Conservation (phyloP, 1,284 basidiomycete genomes). For the Gymnopus androsaceus region DNA sequence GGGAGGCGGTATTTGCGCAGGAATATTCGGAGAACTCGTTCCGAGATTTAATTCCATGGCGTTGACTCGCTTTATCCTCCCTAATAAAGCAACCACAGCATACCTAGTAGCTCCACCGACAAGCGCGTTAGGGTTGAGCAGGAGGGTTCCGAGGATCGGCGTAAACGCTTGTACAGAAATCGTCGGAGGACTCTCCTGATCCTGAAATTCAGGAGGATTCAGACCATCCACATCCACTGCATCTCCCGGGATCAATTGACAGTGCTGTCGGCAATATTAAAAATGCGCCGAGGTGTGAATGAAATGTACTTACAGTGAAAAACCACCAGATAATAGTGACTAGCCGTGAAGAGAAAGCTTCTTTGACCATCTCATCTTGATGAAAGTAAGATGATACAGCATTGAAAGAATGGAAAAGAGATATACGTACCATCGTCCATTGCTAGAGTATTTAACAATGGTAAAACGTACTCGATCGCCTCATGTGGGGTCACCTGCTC, state of each 20-base stretch:
- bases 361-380: constrained; percentile 87
- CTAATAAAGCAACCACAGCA: constrained; percentile 79
- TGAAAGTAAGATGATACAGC: constrained; percentile 13
- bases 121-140: constrained; percentile 78
- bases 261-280: constrained; percentile 43
- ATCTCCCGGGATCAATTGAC: constrained; percentile 59
- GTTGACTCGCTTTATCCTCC: constrained; percentile 47
- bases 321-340: constrained; percentile 94
- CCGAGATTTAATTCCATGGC: constrained; percentile 9
- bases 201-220: constrained; percentile 28
- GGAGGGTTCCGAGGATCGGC: constrained; percentile 85
- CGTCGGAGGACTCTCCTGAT: constrained; percentile 32
- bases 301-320: constrained; percentile 61
- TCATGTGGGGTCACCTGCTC: constrained; percentile 82
- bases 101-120: constrained; percentile 77
- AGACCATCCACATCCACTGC: constrained; percentile 34
- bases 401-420: constrained; percentile 12
- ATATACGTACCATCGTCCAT: constrained; percentile 78
- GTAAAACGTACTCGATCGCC: constrained; percentile 92
- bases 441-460: constrained; percentile 84
- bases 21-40: constrained; percentile 11
- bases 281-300: constrained; percentile 1
- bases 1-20: neutral
- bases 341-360: constrained; percentile 84
- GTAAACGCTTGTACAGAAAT: constrained; percentile 89